These are phyloP conservation scores for Talaromyces trachyspermus DNA, from an alignment of 495 filamentous ascomycete genomes.

Conservation along the genomic window DNA sequence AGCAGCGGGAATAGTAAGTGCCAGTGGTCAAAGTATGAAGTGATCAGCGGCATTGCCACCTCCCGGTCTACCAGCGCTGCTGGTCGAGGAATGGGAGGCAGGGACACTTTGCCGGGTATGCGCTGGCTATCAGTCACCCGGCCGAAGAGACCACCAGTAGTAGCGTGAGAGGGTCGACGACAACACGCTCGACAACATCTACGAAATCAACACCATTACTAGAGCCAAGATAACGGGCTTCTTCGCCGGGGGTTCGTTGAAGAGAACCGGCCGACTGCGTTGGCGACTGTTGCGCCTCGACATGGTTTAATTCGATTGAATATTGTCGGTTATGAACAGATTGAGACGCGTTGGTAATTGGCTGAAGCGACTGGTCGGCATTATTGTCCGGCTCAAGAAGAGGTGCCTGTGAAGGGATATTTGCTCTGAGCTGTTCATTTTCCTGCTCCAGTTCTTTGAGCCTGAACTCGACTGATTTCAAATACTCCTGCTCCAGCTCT, in stretches of 20 bases:
- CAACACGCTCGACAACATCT: neutral
- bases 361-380: neutral
- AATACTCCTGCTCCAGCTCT: conserved; percentile 1
- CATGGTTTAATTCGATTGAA: neutral
- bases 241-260: too few relatives aligned
- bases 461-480: neutral
- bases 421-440: neutral
- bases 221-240: too few relatives aligned
- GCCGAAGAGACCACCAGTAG: neutral
- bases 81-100: neutral
- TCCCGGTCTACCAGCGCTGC: neutral
- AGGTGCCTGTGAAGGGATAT: neutral
- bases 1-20: neutral
- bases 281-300: neutral
- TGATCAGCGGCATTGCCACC: neutral
- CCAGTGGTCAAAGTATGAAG: neutral
- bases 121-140: neutral
- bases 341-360: neutral
- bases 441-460: neutral
- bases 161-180: neutral
- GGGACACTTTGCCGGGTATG: neutral
- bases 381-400: neutral
- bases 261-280: neutral
- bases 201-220: neutral
- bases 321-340: neutral